Evolutionary conservation across 78 protist species (phyloP), one percentile per base, ranked within the genome.

Genomic region (Dictyostelium brefeldianum): DNA sequence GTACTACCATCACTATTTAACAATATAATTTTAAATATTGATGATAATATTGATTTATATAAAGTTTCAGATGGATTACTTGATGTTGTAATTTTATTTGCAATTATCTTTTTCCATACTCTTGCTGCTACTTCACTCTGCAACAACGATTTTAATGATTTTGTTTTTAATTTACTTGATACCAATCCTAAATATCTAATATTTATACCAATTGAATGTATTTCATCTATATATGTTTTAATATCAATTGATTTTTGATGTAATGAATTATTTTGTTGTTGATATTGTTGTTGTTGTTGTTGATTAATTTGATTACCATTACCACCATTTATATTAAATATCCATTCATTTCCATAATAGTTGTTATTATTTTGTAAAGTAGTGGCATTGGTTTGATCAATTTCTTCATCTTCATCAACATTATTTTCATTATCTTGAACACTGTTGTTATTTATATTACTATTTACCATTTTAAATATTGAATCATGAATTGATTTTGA

Each of bases 121-220:
- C 94, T 48, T 25, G 87, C 87, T 10, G 70, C 18, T 6, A 90
- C 20, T 25, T 90, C 94, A 22, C 82, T 75, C 36, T 78, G 59
- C 12, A 90, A 65, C 11, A 78, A 27, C 2, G 12, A 51, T 27
- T 48, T 47, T 46, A 25, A 90, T 22, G 25, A 7, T 20, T 25
- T 62, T 1, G 51, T 78, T 22, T 25, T 22, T 77, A 11, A 57
- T 17, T 54, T 51, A 47, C 27, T 59, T 51, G 67, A 71, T 20
- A 90, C 15, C 2, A 79, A 17, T 10, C 94, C 94, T 57, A 90
- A 75, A 67, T 81, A 90, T 27, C 94, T 59, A 15, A 81, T 10
- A 59, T 90, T 90, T 47, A 90, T 67, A 20, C 94, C 94, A 12
- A 25, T 48, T 75, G 83, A 65, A 74, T 67, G 36, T 41, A 65